These are phyloP conservation scores for Microbotryum violaceum DNA, from an alignment of 1,284 basidiomycete species.

Conservation along the genomic window DNA sequence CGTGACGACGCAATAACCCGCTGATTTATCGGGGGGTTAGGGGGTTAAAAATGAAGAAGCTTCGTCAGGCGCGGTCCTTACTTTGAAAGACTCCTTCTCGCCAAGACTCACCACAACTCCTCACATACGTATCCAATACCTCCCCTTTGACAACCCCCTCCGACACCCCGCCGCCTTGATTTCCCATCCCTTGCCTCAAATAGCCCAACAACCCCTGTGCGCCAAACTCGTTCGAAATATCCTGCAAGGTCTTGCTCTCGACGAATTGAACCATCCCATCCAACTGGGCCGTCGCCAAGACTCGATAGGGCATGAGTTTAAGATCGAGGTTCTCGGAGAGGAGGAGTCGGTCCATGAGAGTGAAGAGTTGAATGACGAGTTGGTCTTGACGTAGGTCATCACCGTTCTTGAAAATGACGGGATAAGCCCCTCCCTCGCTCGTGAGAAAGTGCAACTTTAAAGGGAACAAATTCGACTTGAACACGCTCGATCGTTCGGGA, in stretches of 20 bases:
- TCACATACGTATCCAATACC: conserved; percentile 91
- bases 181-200: conserved; percentile 56
- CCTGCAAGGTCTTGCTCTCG: conserved; percentile 87
- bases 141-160: conserved; percentile 85
- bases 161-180: conserved; percentile 80
- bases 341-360: conserved; percentile 89
- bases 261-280: conserved; percentile 98
- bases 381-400: conserved; percentile 98
- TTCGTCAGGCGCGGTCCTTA: no score
- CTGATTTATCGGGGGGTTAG: conserved; percentile 44
- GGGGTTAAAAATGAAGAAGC: no score
- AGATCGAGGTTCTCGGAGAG: conserved; percentile 93
- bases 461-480: conserved; percentile 95
- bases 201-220: conserved; percentile 80
- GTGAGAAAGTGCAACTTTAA: conserved; percentile 80
- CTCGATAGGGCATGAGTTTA: conserved; percentile 84
- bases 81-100: not conserved
- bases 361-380: conserved; percentile 92
- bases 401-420: conserved; percentile 97
- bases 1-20: conserved; percentile 96
- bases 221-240: conserved; percentile 76
- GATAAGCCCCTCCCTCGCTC: conserved; percentile 60
- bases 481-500: conserved; percentile 84
- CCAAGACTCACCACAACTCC: conserved; percentile 77
- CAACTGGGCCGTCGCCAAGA: conserved; percentile 80